These are phyloP conservation scores for Diplodia sapinea DNA, from an alignment of 2,329 filamentous ascomycete species.

Conservation along the genomic window DNA sequence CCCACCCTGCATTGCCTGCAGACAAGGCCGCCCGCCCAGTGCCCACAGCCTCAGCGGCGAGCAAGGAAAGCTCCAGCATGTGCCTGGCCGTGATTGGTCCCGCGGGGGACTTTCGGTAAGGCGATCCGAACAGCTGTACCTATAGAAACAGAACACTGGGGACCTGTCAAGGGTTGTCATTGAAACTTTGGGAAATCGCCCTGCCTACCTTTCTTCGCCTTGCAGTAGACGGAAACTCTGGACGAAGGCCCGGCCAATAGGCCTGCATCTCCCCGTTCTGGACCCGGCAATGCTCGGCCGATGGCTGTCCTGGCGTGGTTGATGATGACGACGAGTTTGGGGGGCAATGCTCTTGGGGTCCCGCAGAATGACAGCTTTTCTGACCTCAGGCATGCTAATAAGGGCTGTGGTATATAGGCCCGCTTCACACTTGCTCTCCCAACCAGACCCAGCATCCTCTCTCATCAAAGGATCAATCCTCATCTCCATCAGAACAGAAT, in stretches of 20 bases:
- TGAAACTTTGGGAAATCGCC: neutral
- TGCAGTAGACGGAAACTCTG: neutral
- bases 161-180: constrained; percentile 1
- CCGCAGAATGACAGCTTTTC: neutral
- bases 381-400: constrained; percentile 7
- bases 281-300: constrained; percentile 12
- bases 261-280: neutral
- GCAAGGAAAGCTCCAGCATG: neutral
- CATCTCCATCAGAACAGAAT: constrained; percentile 4
- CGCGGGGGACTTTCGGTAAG: neutral
- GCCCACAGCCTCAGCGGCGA: constrained; percentile 27
- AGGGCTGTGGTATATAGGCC: constrained; percentile 3
- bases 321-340: constrained; percentile 22
- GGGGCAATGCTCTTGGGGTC: constrained; percentile 15
- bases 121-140: constrained; percentile 6
- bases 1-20: constrained; percentile 10
- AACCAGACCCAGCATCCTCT: neutral
- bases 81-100: constrained; percentile 6
- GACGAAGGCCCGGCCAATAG: neutral
- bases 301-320: constrained; percentile 6
- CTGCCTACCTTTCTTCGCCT: neutral
- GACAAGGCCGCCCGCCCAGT: constrained; percentile 7
- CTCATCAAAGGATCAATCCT: neutral
- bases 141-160: neutral
- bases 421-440: neutral